Evolutionary conservation across 768 basidiomycete species (phyloP).

Genomic region (Tricholoma terreum): DNA sequence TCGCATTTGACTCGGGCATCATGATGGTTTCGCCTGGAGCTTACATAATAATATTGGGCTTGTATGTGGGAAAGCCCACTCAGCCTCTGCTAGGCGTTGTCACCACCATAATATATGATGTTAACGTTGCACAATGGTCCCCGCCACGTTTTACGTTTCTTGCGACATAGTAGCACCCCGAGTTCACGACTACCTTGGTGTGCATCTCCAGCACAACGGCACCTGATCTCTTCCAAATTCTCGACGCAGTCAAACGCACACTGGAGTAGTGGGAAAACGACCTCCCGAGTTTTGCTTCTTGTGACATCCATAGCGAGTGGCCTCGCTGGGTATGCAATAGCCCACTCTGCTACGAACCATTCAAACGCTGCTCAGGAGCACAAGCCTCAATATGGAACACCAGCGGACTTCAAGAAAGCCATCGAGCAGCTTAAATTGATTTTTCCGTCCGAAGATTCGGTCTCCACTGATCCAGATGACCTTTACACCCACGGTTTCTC

Average conservation of each 20-base stretch:
- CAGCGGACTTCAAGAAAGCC: slow-evolving; percentile 50
- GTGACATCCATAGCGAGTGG: not conserved
- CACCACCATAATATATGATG: too few relatives aligned
- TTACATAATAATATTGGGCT: too few relatives aligned
- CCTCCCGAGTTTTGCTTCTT: not conserved
- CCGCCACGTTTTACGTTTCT: not conserved
- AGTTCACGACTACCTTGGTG: not conserved
- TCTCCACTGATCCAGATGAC: slow-evolving; percentile 53
- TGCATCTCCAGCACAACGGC: not conserved
- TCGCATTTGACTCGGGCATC: too few relatives aligned
- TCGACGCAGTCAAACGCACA: not conserved
- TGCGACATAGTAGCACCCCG: not conserved
- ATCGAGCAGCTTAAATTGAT: slow-evolving; percentile 45
- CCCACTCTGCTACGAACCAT: not conserved
- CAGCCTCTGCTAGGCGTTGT: too few relatives aligned
- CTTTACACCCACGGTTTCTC: slow-evolving; percentile 56
- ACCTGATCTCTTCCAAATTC: not conserved
- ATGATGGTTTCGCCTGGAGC: too few relatives aligned
- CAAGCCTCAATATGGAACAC: slow-evolving; percentile 43
- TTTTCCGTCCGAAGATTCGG: slow-evolving; percentile 35
- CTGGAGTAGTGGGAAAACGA: not conserved
- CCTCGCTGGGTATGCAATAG: not conserved
- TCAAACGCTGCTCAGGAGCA: not conserved
- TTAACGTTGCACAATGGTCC: not conserved
- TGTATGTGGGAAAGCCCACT: too few relatives aligned